Evolutionary conservation across 352 stramenopile genomes (phyloP).

Genomic region (Lagenidium giganteum): DNA sequence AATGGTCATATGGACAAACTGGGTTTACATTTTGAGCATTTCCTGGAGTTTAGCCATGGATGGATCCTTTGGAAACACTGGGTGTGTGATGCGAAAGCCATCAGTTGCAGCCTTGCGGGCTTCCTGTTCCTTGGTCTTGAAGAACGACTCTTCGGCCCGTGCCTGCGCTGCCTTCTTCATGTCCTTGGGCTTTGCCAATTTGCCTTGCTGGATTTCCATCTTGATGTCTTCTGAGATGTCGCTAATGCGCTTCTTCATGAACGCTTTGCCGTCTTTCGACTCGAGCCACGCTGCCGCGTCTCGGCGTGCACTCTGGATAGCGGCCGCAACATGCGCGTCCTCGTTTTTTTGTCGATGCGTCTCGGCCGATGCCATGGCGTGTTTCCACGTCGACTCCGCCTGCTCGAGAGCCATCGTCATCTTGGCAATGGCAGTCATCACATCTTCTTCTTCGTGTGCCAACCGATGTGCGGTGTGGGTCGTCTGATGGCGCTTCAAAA

Average conservation of each 20-base stretch:
- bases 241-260: slow-evolving; percentile 46
- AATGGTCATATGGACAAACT: slow-evolving; percentile 12
- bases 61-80: slow-evolving; percentile 20
- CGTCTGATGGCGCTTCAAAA: slow-evolving; percentile 31
- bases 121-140: slow-evolving; percentile 25
- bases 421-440: slow-evolving; percentile 22
- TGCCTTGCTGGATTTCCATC: slow-evolving; percentile 33
- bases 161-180: slow-evolving; percentile 36
- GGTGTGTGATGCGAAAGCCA: slow-evolving; percentile 19
- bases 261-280: slow-evolving; percentile 56
- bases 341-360: slow-evolving; percentile 28
- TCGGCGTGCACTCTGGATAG: slow-evolving; percentile 10
- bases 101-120: slow-evolving; percentile 29
- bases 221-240: slow-evolving; percentile 45
- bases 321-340: slow-evolving; percentile 16
- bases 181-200: slow-evolving; percentile 50
- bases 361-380: slow-evolving; percentile 31
- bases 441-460: slow-evolving; percentile 19
- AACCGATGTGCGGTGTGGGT: slow-evolving; percentile 8
- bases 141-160: slow-evolving; percentile 32
- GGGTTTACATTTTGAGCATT: not conserved
- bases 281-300: slow-evolving; percentile 49
- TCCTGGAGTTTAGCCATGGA: not conserved
- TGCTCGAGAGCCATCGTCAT: slow-evolving; percentile 20
- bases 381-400: slow-evolving; percentile 27